Base-by-base conservation (phyloP, 805 yeast genomes). In the Wickerhamomyces mucosus region DNA sequence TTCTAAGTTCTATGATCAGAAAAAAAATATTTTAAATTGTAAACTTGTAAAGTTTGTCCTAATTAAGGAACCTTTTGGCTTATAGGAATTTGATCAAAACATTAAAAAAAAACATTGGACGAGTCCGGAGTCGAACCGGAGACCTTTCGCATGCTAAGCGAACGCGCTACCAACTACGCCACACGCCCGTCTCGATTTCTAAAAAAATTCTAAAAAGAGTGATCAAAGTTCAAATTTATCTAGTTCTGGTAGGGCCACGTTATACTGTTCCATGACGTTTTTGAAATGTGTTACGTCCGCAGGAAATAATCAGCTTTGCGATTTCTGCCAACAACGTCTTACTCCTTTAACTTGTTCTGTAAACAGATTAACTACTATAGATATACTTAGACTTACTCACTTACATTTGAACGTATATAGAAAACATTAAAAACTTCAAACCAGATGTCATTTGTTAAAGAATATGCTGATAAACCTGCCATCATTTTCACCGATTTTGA, bases 401-500 rank as follows among this genome's bases (percentile, higher is more conserved):
- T 22, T 12, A 26, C 17, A 16, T 24, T 24, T n/a, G 18, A n/a
- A n/a, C n/a, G n/a, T n/a, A n/a, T n/a, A n/a, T n/a, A n/a, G n/a
- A n/a, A n/a, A n/a, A n/a, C n/a, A n/a, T n/a, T n/a, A n/a, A n/a
- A n/a, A n/a, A n/a, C n/a, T n/a, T n/a, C n/a, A n/a, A n/a, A n/a
- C n/a, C n/a, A n/a, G n/a, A 48, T 48, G 51, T 43, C 51, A 2
- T 40, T 40, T 18, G 49, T 46, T 15, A 31, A 41, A 18, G 44
- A 45, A 24, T 45, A 47, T 31, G 37, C 46, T 6, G 38, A 43
- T 17, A 50, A 50, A 42, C 69, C 71, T 40, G 89, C 94, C 28
- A 85, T 92, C 48, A 80, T 92, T 26, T 92, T 92, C 65, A 82
- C 96, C 26, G 99, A 92, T 56, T 92, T 94, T 75, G 99, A 92